These are phyloP conservation scores for Sarocladium strictum DNA, from an alignment of 2,329 filamentous ascomycete species.

Conservation along the genomic window DNA sequence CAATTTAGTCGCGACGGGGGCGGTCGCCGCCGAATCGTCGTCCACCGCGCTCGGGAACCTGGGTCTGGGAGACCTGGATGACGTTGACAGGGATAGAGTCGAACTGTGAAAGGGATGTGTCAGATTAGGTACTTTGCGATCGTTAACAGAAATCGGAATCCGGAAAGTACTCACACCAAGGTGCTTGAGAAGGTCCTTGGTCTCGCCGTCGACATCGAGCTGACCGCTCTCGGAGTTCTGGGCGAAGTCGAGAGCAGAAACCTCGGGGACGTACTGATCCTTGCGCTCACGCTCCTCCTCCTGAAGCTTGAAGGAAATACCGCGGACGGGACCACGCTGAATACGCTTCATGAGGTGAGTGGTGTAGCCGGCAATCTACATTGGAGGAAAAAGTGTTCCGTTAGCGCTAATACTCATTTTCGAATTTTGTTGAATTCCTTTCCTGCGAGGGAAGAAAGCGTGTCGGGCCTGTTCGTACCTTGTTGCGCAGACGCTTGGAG, in stretches of 20 bases:
- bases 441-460: neutral
- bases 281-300: constrained; percentile 99
- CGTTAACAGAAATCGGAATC: too few relatives aligned
- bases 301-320: constrained; percentile 99
- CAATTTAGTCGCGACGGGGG: constrained; percentile 36
- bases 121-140: constrained; percentile 20
- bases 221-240: constrained; percentile 90
- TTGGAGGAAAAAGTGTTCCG: neutral
- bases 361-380: constrained; percentile 92
- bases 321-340: constrained; percentile 96
- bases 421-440: neutral
- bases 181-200: constrained; percentile 98
- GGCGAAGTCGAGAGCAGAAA: constrained; percentile 96
- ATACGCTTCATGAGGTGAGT: constrained; percentile 99
- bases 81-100: constrained; percentile 97
- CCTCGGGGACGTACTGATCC: constrained; percentile 99
- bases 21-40: constrained; percentile 69
- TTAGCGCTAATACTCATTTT: neutral
- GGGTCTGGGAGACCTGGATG: constrained; percentile 81
- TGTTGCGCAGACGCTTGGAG: constrained; percentile 98
- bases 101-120: constrained; percentile 57
- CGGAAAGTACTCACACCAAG: constrained; percentile 74
- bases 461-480: constrained; percentile 51
- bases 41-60: constrained; percentile 71
- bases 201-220: constrained; percentile 93